Base-by-base conservation (phyloP, 192 early-diverging fungal genomes). In the Gaertneriomyces semiglobifer region DNA sequence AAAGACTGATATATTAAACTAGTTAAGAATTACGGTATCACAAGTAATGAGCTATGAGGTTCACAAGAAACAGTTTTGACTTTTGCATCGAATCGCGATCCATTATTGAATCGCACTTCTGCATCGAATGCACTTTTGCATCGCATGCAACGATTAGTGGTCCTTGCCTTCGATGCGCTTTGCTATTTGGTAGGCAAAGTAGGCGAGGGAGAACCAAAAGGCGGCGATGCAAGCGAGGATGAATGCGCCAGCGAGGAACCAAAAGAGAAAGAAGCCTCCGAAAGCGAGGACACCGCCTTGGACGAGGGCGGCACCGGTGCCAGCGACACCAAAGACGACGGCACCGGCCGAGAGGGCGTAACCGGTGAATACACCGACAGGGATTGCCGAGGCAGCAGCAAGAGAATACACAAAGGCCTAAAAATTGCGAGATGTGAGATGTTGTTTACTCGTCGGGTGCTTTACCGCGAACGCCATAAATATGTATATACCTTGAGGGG, bases 371-470 rank as follows among this genome's bases (percentile, higher is more conserved):
- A 71, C 40, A 45, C 64, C 55, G 12, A 78, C 39, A 7, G 77
- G 77, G 52, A 78, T 53, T 4, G 68, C 68, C 10, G 77, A 50
- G 44, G 70, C 62, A 12, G 42, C 66, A 9, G 44, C 69, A 11
- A 78, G 44, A 41, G 72, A 65, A 52, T 74, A 74, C 14, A 78
- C 77, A 42, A 78, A 73, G 11, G 72, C 72, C 75, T 74, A n/a
- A n/a, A n/a, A n/a, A n/a, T n/a, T n/a, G n/a, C n/a, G n/a, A n/a
- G 58, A n/a, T n/a, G n/a, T n/a, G n/a, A n/a, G n/a, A n/a, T n/a
- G n/a, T n/a, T n/a, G n/a, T n/a, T n/a, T n/a, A n/a, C n/a, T n/a
- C n/a, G 40, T 12, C 11, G 25, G 2, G 25, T 33, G 25, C 2
- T 33, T 33, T n/a, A n/a, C n/a, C n/a, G n/a, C n/a, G n/a, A n/a